These are phyloP conservation scores for Globisporangium canariense DNA, from an alignment of 352 stramenopile species.

Conservation along the genomic window DNA sequence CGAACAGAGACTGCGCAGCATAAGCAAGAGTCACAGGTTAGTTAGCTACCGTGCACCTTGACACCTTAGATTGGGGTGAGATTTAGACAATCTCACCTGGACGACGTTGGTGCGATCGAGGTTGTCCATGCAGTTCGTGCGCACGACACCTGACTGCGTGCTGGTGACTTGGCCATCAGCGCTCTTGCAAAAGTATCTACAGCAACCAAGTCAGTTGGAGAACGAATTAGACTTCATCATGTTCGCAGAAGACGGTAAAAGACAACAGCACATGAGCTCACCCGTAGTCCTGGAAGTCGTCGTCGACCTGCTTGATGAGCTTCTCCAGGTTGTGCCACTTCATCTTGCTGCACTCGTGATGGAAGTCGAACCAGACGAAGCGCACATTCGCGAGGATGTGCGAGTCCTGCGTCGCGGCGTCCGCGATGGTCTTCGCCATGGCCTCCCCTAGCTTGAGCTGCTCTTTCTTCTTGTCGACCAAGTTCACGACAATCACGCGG, in stretches of 20 bases:
- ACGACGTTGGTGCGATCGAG: slow-evolving; percentile 92
- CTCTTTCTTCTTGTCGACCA: slow-evolving; percentile 94
- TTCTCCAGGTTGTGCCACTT: slow-evolving; percentile 91
- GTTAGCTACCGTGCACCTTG: too few species aligned
- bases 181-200: slow-evolving; percentile 58
- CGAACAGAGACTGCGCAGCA: slow-evolving; percentile 89
- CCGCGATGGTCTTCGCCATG: slow-evolving; percentile 77
- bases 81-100: slow-evolving; percentile 25
- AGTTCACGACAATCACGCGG: slow-evolving; percentile 89
- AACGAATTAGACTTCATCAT: background rate
- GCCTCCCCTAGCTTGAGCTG: slow-evolving; percentile 90
- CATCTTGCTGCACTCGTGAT: slow-evolving; percentile 94
- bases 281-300: slow-evolving; percentile 73
- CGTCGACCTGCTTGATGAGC: slow-evolving; percentile 85
- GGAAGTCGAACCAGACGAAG: slow-evolving; percentile 97
- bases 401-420: slow-evolving; percentile 48
- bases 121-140: slow-evolving; percentile 99
- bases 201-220: slow-evolving; percentile 8
- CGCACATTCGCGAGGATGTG: slow-evolving; percentile 61
- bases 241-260: too few species aligned
- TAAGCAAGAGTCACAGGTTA: background rate
- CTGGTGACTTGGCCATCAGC: slow-evolving; percentile 42
- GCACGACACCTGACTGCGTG: slow-evolving; percentile 90
- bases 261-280: slow-evolving; percentile 23
- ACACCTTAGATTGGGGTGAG: too few species aligned